Conservation (phyloP, 768 basidiomycete genomes). For the Macrolepiota dolichaula region DNA sequence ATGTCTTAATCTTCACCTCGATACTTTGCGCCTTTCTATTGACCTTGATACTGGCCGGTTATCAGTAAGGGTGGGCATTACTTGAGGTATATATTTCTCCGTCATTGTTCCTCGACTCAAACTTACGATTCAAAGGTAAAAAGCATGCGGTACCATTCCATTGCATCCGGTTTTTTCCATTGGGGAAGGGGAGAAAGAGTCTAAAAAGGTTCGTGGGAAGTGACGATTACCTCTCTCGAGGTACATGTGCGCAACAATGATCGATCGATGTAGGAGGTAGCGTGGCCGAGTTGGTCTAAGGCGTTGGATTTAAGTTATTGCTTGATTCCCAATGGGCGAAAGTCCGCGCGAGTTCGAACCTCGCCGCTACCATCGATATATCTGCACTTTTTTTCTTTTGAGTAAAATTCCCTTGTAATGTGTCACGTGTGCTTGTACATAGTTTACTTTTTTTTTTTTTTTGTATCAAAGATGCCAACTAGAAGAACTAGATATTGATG, state of each 20-base stretch:
- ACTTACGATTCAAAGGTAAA: too few relatives aligned
- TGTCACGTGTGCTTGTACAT: not conserved
- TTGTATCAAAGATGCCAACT: not conserved
- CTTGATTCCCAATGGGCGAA: slow-evolving; percentile 80
- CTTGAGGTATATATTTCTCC: too few relatives aligned
- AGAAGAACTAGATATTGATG: slow-evolving; percentile 17
- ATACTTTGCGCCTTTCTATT: too few relatives aligned
- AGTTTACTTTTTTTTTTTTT: not conserved
- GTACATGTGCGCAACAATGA: slow-evolving; percentile 20
- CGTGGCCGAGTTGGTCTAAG: slow-evolving; percentile 91
- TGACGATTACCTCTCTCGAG: slow-evolving; percentile 24
- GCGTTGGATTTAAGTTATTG: slow-evolving; percentile 80
- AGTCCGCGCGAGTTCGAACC: slow-evolving; percentile 90
- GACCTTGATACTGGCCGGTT: too few relatives aligned
- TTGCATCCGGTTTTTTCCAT: slow-evolving; percentile 33
- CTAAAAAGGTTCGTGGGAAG: too few relatives aligned
- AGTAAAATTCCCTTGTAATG: too few relatives aligned
- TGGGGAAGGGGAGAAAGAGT: too few relatives aligned
- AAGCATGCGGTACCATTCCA: slow-evolving; percentile 10
- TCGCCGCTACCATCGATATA: slow-evolving; percentile 71
- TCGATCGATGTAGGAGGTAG: slow-evolving; percentile 32
- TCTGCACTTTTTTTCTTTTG: too few relatives aligned
- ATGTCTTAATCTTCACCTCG: not conserved
- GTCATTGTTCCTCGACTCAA: too few relatives aligned
- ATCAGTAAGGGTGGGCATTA: too few relatives aligned